Conservation (phyloP, 1,139 yeast species). For the Yamadazyma atlantica region DNA sequence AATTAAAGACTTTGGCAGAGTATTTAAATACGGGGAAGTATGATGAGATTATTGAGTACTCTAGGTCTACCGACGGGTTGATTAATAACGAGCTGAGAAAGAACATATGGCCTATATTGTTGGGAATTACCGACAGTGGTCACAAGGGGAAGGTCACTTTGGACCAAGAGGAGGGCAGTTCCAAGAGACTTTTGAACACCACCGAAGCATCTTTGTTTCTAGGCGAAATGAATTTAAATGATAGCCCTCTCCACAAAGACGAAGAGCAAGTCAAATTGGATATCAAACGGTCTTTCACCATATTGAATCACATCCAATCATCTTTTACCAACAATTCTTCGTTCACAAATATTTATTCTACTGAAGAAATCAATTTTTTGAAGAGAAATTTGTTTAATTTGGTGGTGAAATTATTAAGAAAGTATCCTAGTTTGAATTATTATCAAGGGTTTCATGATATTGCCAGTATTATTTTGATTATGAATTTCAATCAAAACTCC, state of each 20-base stretch:
- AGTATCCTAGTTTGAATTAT: conserved; percentile 63
- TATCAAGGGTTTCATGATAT: conserved; percentile 95
- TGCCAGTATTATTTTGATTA: conserved; percentile 64
- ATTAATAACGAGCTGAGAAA: conserved; percentile 40
- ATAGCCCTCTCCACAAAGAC: conserved; percentile 56
- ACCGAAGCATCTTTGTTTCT: conserved; percentile 8
- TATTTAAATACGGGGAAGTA: conserved; percentile 31
- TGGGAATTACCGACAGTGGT: conserved; percentile 16
- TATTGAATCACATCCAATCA: conserved; percentile 30
- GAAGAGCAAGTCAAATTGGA: conserved; percentile 80
- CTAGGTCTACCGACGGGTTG: conserved; percentile 51
- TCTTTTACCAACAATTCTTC: conserved; percentile 24
- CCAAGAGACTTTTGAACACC: too few species aligned
- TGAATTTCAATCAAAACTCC: conserved; percentile 34
- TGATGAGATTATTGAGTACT: conserved; percentile 31
- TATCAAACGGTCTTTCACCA: conserved; percentile 66
- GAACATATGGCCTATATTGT: conserved; percentile 49
- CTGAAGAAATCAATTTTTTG: conserved; percentile 30
- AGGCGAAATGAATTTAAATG: conserved; percentile 22
- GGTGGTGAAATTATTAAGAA: conserved; percentile 56
- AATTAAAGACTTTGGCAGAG: conserved; percentile 38
- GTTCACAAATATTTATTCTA: conserved; percentile 35
- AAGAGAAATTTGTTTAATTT: conserved; percentile 46
- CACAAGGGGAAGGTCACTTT: too few species aligned
- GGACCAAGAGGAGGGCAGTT: too few species aligned